Percentiles rank a stretch among this genome's conserved stretches.
These are phyloP conservation scores for Houttuynia cordata DNA, from an alignment of 164 flowering plant genomes.

Conservation along the genomic window DNA sequence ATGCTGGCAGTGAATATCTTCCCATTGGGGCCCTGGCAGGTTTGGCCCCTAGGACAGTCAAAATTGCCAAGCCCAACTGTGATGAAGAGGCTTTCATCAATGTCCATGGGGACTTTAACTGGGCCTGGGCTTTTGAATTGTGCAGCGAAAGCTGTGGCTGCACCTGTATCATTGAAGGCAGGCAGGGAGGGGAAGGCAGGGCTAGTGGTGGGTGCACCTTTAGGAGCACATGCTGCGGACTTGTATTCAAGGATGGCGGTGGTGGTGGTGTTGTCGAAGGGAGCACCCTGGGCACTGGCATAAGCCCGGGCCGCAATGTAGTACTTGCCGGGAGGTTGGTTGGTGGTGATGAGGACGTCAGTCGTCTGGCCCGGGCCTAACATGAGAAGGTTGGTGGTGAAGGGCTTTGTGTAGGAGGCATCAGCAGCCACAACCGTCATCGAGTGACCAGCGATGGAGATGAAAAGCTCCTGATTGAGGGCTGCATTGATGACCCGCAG, in stretches of 20 bases:
- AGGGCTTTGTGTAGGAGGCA: conserved; percentile 62
- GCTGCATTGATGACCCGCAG: conserved; percentile 62
- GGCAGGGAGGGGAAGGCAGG: conserved; percentile 46
- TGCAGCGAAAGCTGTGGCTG: conserved; percentile 42
- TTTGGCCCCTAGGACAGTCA: conserved; percentile 44
- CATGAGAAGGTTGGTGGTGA: conserved; percentile 62
- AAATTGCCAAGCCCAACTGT: conserved; percentile 65
- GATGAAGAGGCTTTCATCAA: conserved; percentile 57
- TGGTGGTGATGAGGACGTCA: conserved; percentile 56
- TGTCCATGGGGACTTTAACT: conserved; percentile 35
- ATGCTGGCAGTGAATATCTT: conserved; percentile 84
- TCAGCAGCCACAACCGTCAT: conserved; percentile 67
- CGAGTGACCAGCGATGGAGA: conserved; percentile 61
- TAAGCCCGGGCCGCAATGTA: conserved; percentile 86
- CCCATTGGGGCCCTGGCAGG: conserved; percentile 84
- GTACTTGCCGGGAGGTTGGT: conserved; percentile 64
- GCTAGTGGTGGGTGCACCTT: conserved; percentile 19
- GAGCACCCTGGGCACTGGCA: conserved; percentile 35
- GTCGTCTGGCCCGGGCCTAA: conserved; percentile 89
- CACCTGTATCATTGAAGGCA: conserved; percentile 56
- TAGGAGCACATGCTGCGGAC: conserved; percentile 18
- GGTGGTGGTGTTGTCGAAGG: conserved; percentile 87
- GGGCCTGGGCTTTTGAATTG: conserved; percentile 22
- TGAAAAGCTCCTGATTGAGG: conserved; percentile 58
- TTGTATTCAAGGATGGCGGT: conserved; percentile 74